A percentile compares a stretch with the other conserved stretches of the same genome.
These are phyloP conservation scores for Dictyostelium intermedium DNA, from an alignment of 78 protist species.

Conservation along the genomic window DNA sequence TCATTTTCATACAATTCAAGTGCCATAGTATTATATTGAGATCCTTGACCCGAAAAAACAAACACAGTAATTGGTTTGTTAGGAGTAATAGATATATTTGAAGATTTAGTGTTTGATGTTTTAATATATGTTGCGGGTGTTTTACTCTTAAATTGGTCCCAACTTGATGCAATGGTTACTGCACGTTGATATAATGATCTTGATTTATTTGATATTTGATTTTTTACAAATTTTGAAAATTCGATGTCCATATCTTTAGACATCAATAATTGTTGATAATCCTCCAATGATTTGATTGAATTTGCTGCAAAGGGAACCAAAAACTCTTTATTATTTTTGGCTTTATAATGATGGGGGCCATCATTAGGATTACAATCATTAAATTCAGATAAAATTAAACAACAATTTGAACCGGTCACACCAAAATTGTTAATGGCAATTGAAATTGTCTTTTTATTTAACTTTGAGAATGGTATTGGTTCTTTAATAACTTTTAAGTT, in stretches of 20 bases:
- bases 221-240: background rate
- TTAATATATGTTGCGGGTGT: background rate
- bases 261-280: background rate
- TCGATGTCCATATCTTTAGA: background rate
- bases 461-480: constrained; percentile 26
- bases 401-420: background rate
- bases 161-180: background rate
- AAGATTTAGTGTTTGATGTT: background rate
- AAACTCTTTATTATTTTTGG: background rate
- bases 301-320: constrained; percentile 43
- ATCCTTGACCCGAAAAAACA: constrained; percentile 79
- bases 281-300: constrained; percentile 24
- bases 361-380: background rate
- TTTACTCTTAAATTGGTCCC: background rate
- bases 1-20: background rate
- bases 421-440: background rate
- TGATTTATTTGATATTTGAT: background rate
- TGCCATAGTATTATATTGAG: constrained; percentile 71
- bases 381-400: background rate
- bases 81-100: background rate
- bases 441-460: background rate
- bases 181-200: background rate
- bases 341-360: too few species aligned
- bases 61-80: background rate
- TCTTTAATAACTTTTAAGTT: background rate